These are phyloP conservation scores for Fusarium piperis DNA, from an alignment of 2,329 filamentous ascomycete species.

Conservation along the genomic window DNA sequence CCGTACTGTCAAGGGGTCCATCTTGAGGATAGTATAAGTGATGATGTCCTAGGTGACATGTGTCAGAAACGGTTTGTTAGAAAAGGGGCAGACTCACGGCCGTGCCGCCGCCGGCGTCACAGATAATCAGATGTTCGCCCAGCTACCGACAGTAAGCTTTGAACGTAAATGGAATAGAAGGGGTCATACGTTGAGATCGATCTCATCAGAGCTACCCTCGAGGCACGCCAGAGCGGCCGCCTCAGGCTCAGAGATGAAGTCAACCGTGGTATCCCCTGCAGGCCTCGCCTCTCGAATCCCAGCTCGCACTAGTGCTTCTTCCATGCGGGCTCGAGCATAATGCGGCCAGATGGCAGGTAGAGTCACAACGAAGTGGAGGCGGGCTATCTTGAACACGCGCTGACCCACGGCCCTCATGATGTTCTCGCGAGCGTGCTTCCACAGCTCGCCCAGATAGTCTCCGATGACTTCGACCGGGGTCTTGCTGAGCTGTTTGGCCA, in stretches of 20 bases:
- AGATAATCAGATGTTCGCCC: slow-evolving; percentile 46
- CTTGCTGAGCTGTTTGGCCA: slow-evolving; percentile 28
- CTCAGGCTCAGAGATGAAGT: slow-evolving; percentile 57
- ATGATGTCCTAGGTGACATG: slow-evolving; percentile 50
- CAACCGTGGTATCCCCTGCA: slow-evolving; percentile 44
- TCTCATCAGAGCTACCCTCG: slow-evolving; percentile 37
- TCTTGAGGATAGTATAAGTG: slow-evolving; percentile 47
- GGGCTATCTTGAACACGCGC: slow-evolving; percentile 33
- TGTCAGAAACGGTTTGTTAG: background rate
- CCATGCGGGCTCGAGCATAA: slow-evolving; percentile 51
- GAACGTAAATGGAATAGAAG: background rate
- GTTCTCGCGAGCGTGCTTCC: slow-evolving; percentile 41
- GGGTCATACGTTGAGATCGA: slow-evolving; percentile 34
- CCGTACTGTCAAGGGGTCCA: slow-evolving; percentile 43
- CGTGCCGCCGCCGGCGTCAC: slow-evolving; percentile 52
- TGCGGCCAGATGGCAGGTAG: slow-evolving; percentile 58
- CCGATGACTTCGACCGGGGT: slow-evolving; percentile 44
- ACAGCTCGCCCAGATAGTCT: slow-evolving; percentile 48
- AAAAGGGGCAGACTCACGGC: slow-evolving; percentile 39
- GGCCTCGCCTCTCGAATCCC: slow-evolving; percentile 47
- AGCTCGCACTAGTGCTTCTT: slow-evolving; percentile 45
- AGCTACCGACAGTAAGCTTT: slow-evolving; percentile 1
- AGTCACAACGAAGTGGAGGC: slow-evolving; percentile 53
- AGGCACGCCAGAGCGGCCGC: slow-evolving; percentile 55
- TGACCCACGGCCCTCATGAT: slow-evolving; percentile 42